Evolutionary conservation across 1,284 basidiomycete genomes (phyloP).

Genomic region (Pyrrhoderma noxium): DNA sequence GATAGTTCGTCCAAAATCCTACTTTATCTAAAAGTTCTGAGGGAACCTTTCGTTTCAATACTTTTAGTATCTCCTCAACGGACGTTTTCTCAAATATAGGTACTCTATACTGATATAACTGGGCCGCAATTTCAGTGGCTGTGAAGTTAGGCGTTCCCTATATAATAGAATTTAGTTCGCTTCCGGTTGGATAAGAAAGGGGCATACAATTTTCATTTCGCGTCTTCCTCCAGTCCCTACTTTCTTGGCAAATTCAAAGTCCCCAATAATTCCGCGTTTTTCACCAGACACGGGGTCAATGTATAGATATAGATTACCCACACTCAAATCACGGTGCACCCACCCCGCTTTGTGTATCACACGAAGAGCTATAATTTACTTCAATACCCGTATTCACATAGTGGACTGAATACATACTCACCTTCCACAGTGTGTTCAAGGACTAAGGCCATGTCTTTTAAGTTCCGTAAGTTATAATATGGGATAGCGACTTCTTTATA

Average conservation of each 20-base stretch:
- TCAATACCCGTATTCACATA: too few relatives aligned
- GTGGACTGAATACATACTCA: too few relatives aligned
- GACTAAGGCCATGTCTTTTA: background rate
- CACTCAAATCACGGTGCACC: conserved; percentile 7
- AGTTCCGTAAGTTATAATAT: background rate
- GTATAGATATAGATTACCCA: conserved; percentile 1
- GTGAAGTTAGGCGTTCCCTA: too few relatives aligned
- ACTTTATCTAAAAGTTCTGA: too few relatives aligned
- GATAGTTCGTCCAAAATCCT: background rate
- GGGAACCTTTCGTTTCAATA: too few relatives aligned
- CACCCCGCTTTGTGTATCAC: background rate
- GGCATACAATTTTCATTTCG: background rate
- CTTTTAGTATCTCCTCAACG: too few relatives aligned
- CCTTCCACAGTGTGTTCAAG: too few relatives aligned
- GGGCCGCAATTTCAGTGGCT: too few relatives aligned
- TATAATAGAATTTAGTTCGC: too few relatives aligned
- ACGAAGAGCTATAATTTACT: too few relatives aligned
- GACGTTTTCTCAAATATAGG: too few relatives aligned
- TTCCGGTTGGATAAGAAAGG: background rate
- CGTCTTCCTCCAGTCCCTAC: background rate
- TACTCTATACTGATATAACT: too few relatives aligned
- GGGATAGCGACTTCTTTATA: background rate
- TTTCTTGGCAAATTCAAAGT: conserved; percentile 8
- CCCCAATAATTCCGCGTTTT: background rate
- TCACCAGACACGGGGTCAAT: background rate